Evolutionary conservation across 257 asterid species (phyloP).

Genomic region (Leptodermis oblonga): DNA sequence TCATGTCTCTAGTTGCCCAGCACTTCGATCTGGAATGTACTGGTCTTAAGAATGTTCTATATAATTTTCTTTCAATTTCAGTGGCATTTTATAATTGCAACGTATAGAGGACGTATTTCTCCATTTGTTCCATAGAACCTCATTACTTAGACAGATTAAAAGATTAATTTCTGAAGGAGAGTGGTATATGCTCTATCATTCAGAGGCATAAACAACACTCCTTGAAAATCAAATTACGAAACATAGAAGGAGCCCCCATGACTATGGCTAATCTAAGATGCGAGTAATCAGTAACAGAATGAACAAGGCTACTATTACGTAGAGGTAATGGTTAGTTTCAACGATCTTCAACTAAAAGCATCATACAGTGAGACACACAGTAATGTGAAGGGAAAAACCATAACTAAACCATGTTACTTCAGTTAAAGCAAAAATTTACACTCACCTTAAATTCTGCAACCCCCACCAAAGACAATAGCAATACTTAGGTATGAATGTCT

Average conservation of each 20-base stretch:
- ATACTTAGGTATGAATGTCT: constrained; percentile 62
- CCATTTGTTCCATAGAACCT: not conserved
- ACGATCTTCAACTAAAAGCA: not conserved
- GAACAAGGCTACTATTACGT: not conserved
- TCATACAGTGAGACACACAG: not conserved
- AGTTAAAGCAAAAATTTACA: not conserved
- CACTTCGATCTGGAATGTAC: not conserved
- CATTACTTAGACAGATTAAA: not conserved
- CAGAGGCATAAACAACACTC: not conserved
- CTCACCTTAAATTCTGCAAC: constrained; percentile 91
- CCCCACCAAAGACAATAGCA: constrained; percentile 99
- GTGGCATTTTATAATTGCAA: not conserved
- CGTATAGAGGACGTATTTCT: not conserved
- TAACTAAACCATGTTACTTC: not conserved
- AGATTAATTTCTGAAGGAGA: not conserved
- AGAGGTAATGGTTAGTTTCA: not conserved
- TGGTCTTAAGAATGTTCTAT: not conserved
- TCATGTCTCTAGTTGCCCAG: too few relatives aligned
- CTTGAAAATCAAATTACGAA: not conserved
- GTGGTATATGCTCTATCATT: not conserved
- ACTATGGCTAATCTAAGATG: not conserved
- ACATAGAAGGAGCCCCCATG: not conserved
- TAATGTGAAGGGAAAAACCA: not conserved
- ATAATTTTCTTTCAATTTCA: not conserved
- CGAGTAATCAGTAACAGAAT: not conserved